A percentile compares a stretch with the other conserved stretches of the same genome.
These are phyloP conservation scores for Epichloe hybrida DNA, from an alignment of 2,329 filamentous ascomycete genomes.

Conservation along the genomic window DNA sequence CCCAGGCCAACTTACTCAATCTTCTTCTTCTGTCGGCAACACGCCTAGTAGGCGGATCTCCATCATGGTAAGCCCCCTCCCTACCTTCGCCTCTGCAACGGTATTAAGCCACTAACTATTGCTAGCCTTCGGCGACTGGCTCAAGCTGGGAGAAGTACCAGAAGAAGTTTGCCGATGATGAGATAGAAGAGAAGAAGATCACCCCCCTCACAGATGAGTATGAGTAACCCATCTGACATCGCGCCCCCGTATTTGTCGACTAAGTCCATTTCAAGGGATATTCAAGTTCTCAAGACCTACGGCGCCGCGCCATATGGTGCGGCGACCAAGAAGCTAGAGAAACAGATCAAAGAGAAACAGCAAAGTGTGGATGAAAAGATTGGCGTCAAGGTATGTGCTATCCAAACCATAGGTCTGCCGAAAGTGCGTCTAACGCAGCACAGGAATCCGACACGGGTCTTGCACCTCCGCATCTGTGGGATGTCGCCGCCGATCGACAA, in stretches of 20 bases:
- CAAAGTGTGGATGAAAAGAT: constrained; percentile 98
- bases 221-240: constrained; percentile 20
- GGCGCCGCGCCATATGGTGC: constrained; percentile 91
- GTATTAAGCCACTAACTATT: constrained; percentile 11
- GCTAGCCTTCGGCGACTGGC: constrained; percentile 86
- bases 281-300: constrained; percentile 98
- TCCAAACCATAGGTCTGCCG: not conserved
- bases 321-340: constrained; percentile 91
- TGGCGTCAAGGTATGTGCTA: constrained; percentile 52
- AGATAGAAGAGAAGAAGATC: constrained; percentile 99
- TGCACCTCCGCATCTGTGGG: constrained; percentile 96
- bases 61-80: constrained; percentile 27
- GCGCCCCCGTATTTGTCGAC: constrained; percentile 5
- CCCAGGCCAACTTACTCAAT: not conserved
- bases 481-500: constrained; percentile 93
- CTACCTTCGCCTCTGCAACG: not conserved
- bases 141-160: constrained; percentile 97
- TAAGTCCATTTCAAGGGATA: constrained; percentile 54
- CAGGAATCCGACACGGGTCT: constrained; percentile 97
- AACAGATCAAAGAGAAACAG: constrained; percentile 99
- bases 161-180: constrained; percentile 94
- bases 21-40: constrained; percentile 6
- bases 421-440: constrained; percentile 10
- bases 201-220: constrained; percentile 94
- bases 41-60: constrained; percentile 16